Evolutionary conservation across 2,329 filamentous ascomycete species (phyloP).

Genomic region (Zymoseptoria tritici): DNA sequence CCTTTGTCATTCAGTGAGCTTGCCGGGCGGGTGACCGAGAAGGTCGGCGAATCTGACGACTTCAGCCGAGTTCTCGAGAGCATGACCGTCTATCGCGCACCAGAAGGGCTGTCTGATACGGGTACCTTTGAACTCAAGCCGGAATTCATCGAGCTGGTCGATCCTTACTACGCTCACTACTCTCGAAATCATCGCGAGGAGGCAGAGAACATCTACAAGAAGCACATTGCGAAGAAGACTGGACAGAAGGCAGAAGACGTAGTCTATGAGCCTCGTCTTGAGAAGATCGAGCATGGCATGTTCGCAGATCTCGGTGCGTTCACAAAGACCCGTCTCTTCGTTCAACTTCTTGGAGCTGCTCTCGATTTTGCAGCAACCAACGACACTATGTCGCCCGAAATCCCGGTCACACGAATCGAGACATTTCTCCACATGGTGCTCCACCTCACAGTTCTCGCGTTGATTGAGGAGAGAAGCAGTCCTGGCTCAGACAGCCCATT

Average conservation of each 20-base stretch:
- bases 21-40: constrained; percentile 75
- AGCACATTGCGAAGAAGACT: constrained; percentile 78
- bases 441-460: constrained; percentile 77
- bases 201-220: constrained; percentile 80
- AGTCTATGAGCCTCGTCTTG: constrained; percentile 82
- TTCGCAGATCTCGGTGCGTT: constrained; percentile 73
- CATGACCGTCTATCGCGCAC: constrained; percentile 81
- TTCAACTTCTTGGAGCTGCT: constrained; percentile 82
- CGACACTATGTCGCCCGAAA: background rate
- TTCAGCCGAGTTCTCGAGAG: constrained; percentile 78
- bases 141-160: constrained; percentile 77
- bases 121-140: constrained; percentile 90
- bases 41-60: constrained; percentile 79
- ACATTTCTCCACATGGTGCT: constrained; percentile 86
- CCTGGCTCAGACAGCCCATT: constrained; percentile 16
- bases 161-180: constrained; percentile 94
- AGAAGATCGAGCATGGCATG: constrained; percentile 65
- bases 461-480: constrained; percentile 61
- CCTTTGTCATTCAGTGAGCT: constrained; percentile 92
- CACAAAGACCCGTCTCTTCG: constrained; percentile 77
- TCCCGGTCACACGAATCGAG: constrained; percentile 78
- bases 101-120: constrained; percentile 84
- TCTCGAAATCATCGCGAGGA: constrained; percentile 96
- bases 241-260: constrained; percentile 75
- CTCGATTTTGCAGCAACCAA: constrained; percentile 63